Evolutionary conservation across 805 yeast genomes (phyloP).

Genomic region (Barnettozyma sp.): DNA sequence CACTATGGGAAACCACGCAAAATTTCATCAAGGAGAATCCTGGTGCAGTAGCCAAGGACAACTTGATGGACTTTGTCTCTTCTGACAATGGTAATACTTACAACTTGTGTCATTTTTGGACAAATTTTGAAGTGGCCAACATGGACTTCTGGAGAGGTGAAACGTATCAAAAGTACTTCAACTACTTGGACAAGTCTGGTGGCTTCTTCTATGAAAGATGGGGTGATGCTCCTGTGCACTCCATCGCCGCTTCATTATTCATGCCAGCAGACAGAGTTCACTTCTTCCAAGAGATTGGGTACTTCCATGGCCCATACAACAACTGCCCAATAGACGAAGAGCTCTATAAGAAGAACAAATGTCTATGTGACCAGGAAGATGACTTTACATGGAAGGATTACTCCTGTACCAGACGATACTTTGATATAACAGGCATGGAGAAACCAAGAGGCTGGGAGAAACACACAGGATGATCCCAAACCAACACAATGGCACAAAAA

Average conservation of each 20-base stretch:
- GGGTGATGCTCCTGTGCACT: slow-evolving; percentile 94
- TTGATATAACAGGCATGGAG: slow-evolving; percentile 43
- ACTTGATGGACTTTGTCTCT: slow-evolving; percentile 55
- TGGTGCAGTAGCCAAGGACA: slow-evolving; percentile 38
- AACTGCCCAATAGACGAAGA: slow-evolving; percentile 68
- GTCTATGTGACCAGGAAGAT: slow-evolving; percentile 62
- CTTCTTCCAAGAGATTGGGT: slow-evolving; percentile 80
- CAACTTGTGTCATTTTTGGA: slow-evolving; percentile 79
- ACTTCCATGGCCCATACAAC: slow-evolving; percentile 74
- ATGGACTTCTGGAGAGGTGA: slow-evolving; percentile 59
- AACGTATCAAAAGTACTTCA: slow-evolving; percentile 53
- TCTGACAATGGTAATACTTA: slow-evolving; percentile 57
- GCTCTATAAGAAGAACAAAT: slow-evolving; percentile 52
- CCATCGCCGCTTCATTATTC: slow-evolving; percentile 79
- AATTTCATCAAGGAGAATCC: slow-evolving; percentile 50
- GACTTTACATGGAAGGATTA: slow-evolving; percentile 75
- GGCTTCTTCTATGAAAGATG: slow-evolving; percentile 85
- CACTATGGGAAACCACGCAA: slow-evolving; percentile 70
- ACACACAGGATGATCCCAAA: slow-evolving; percentile 40
- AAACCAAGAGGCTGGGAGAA: slow-evolving; percentile 71
- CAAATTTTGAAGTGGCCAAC: slow-evolving; percentile 71
- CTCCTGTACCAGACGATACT: slow-evolving; percentile 64
- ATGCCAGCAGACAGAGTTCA: slow-evolving; percentile 64
- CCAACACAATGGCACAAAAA: too few species aligned
- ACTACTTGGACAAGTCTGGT: slow-evolving; percentile 57